phyloP scores from a whole-genome alignment of 1,139 yeast species.

The Blastobotrys malaysiensis region DNA sequence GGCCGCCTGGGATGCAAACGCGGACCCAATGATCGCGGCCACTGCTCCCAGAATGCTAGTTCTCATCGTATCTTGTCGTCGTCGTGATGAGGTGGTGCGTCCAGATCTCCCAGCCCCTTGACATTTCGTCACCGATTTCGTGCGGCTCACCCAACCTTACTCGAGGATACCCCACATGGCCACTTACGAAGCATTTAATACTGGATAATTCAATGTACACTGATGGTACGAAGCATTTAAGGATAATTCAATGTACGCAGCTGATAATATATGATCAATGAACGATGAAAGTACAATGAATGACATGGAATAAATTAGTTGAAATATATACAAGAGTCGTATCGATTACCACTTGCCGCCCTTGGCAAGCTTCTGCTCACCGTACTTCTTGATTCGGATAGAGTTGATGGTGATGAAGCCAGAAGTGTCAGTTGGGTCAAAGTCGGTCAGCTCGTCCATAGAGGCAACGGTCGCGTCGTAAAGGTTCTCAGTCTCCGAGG shows the following conservation, averaged over 20 bases:
- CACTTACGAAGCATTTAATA: too few species aligned
- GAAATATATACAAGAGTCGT: not conserved
- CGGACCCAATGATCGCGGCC: constrained; percentile 1
- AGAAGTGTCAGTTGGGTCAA: constrained; percentile 93
- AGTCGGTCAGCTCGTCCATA: constrained; percentile 98
- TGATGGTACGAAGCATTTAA: too few species aligned
- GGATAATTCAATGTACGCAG: too few species aligned
- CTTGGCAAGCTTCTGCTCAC: constrained; percentile 86
- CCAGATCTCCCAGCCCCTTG: not conserved
- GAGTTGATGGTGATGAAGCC: constrained; percentile 98
- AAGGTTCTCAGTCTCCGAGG: constrained; percentile 88
- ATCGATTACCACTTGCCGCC: constrained; percentile 45
- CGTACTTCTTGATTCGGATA: constrained; percentile 95
- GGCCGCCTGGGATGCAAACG: constrained; percentile 2
- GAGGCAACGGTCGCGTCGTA: constrained; percentile 98
- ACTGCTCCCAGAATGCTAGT: not conserved
- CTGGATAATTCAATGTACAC: too few species aligned
- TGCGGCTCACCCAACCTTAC: too few species aligned
- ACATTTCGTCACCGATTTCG: too few species aligned
- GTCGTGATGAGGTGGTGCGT: not conserved
- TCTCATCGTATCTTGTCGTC: not conserved
- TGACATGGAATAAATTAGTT: not conserved
- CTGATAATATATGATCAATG: too few species aligned
- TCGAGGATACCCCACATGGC: too few species aligned
- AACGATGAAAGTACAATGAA: too few species aligned